Percentiles rank a stretch among this genome's conserved stretches.
These are phyloP conservation scores for Primulina eburnea DNA, from an alignment of 257 asterid species.

Conservation along the genomic window DNA sequence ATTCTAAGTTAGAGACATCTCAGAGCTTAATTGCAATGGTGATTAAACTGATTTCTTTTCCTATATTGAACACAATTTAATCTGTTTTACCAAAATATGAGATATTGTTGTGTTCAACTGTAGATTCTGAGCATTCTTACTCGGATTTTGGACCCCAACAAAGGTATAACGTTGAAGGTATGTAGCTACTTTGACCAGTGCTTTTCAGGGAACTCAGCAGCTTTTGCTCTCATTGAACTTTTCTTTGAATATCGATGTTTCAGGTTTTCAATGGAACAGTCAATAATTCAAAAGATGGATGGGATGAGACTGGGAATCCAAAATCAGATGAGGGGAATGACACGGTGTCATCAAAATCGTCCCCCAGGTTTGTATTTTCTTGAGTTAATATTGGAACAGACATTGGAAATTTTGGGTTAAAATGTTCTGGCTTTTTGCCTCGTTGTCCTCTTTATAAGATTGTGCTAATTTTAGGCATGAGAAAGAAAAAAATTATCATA, in stretches of 20 bases:
- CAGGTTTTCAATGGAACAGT: constrained; percentile 57
- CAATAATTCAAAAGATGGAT: constrained; percentile 38
- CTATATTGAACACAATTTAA: background rate
- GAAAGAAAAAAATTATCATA: background rate
- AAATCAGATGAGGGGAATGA: constrained; percentile 28
- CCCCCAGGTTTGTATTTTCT: constrained; percentile 48
- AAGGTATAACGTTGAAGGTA: constrained; percentile 69
- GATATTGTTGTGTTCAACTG: constrained; percentile 23
- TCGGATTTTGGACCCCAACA: constrained; percentile 79
- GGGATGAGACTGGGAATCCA: constrained; percentile 26
- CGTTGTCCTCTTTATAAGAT: background rate
- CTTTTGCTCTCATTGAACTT: constrained; percentile 19
- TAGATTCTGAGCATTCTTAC: constrained; percentile 75
- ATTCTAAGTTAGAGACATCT: constrained; percentile 39
- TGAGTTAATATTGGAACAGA: constrained; percentile 5
- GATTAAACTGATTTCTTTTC: constrained; percentile 23
- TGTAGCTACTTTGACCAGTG: constrained; percentile 21
- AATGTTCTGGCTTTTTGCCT: background rate
- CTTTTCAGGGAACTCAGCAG: constrained; percentile 3
- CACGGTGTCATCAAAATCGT: constrained; percentile 28
- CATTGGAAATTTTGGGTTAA: background rate
- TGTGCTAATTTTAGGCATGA: background rate
- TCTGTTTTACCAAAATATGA: constrained; percentile 24
- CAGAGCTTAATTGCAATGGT: constrained; percentile 51
- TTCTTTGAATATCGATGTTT: constrained; percentile 26